Evolutionary conservation across 805 yeast genomes (phyloP).

Genomic region (Pichia heedii): DNA sequence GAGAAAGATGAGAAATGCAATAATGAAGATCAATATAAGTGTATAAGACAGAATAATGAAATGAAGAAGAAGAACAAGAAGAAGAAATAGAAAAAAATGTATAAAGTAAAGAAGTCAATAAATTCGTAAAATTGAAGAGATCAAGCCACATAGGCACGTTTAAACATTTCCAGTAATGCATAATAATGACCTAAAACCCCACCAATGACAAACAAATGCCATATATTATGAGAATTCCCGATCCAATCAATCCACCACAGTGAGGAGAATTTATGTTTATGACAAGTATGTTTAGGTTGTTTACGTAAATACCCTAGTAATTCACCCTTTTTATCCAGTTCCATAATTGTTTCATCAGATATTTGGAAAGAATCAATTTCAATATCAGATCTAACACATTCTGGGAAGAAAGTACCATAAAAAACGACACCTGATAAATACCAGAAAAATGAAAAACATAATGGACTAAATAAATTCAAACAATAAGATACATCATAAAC

Average conservation of each 20-base stretch:
- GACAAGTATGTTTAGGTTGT: conserved; percentile 28
- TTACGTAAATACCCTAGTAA: conserved; percentile 33
- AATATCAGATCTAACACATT: conserved; percentile 72
- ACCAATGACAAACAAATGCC: conserved; percentile 87
- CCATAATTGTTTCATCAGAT: conserved; percentile 26
- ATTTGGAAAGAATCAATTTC: conserved; percentile 37
- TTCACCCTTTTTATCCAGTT: conserved; percentile 20
- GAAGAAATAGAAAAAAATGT: neutral
- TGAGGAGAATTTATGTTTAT: conserved; percentile 34
- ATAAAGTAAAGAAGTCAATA: neutral
- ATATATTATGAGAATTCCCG: conserved; percentile 75
- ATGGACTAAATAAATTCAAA: conserved; percentile 51
- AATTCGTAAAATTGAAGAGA: neutral
- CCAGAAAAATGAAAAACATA: conserved; percentile 63
- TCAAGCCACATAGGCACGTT: conserved; percentile 12
- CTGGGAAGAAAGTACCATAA: conserved; percentile 84
- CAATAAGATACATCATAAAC: conserved; percentile 50
- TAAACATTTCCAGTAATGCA: conserved; percentile 67
- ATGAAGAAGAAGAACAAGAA: neutral
- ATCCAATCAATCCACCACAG: conserved; percentile 81
- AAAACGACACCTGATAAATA: conserved; percentile 77
- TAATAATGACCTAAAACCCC: conserved; percentile 88
- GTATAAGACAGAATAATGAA: too few species aligned
- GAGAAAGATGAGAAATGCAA: too few species aligned
- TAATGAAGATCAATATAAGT: too few species aligned